Conservation (phyloP, 805 yeast species). For the Candida argentea region DNA sequence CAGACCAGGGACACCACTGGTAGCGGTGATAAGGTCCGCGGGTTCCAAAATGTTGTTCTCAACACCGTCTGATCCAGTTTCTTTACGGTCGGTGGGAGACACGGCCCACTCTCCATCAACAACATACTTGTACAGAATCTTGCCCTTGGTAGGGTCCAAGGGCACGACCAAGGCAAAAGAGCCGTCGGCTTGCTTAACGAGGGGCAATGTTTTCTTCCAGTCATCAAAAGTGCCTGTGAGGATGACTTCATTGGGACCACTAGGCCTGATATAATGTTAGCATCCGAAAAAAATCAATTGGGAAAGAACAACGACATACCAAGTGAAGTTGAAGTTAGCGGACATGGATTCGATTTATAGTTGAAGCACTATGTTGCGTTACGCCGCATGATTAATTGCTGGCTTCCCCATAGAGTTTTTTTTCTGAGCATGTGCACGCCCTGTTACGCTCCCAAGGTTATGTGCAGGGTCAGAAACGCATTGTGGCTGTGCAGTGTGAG, state of each 20-base stretch:
- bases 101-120: slow-evolving; percentile 63
- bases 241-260: slow-evolving; percentile 42
- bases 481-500: no score
- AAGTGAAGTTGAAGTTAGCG: slow-evolving; percentile 26
- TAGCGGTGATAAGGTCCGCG: slow-evolving; percentile 19
- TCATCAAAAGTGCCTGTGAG: slow-evolving; percentile 65
- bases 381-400: no score
- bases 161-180: slow-evolving; percentile 54
- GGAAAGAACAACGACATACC: slow-evolving; percentile 19
- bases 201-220: slow-evolving; percentile 50
- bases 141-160: slow-evolving; percentile 28
- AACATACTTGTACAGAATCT: slow-evolving; percentile 47
- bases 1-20: slow-evolving; percentile 9
- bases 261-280: slow-evolving; percentile 29
- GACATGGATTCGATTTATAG: slow-evolving; percentile 20
- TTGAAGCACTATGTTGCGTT: no score
- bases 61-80: slow-evolving; percentile 40
- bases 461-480: no score
- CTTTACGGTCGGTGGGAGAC: slow-evolving; percentile 26
- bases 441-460: no score
- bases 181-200: slow-evolving; percentile 52
- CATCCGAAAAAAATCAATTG: no score
- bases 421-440: no score
- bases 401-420: no score
- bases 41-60: slow-evolving; percentile 40